A percentile compares a stretch with the other conserved stretches of the same genome.
phyloP scores from a whole-genome alignment of 2,329 filamentous ascomycete species.

The Pseudogymnoascus sp. region DNA sequence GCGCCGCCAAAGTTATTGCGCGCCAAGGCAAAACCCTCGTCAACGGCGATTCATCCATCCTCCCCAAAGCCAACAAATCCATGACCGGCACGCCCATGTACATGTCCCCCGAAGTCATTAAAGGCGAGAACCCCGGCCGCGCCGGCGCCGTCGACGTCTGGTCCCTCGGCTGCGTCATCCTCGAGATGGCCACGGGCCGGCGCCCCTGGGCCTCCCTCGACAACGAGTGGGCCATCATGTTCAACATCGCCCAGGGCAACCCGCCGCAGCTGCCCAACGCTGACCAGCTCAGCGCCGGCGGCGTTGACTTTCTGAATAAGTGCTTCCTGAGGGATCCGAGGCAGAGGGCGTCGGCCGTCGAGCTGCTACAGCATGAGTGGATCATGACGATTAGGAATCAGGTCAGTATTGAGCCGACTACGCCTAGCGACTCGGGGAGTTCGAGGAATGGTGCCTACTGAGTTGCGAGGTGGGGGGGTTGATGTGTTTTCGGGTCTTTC shows the following conservation, averaged over 20 bases:
- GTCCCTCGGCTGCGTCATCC: conserved; percentile 92
- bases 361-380: conserved; percentile 93
- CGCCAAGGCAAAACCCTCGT: conserved; percentile 83
- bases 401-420: conserved; percentile 52
- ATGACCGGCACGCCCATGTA: conserved; percentile 99
- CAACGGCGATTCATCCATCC: conserved; percentile 47
- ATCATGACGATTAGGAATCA: conserved; percentile 57
- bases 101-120: conserved; percentile 99
- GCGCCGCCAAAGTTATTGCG: conserved; percentile 93
- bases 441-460: not conserved
- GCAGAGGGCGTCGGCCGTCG: conserved; percentile 71
- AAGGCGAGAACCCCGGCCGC: conserved; percentile 70
- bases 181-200: conserved; percentile 94
- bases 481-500: not conserved
- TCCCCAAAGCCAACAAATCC: conserved; percentile 63
- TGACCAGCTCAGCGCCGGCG: conserved; percentile 76
- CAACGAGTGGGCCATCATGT: conserved; percentile 99
- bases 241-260: conserved; percentile 97
- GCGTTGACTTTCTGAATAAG: conserved; percentile 78
- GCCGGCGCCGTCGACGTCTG: conserved; percentile 89
- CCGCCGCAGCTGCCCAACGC: conserved; percentile 72
- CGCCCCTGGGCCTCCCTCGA: conserved; percentile 92
- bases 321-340: conserved; percentile 83
- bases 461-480: not conserved
- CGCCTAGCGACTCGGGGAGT: conserved; percentile 43